Evolutionary conservation across 169 alveolate species (phyloP), one percentile per base, ranked within the genome.

Genomic region (Plasmodium gallinaceum): DNA sequence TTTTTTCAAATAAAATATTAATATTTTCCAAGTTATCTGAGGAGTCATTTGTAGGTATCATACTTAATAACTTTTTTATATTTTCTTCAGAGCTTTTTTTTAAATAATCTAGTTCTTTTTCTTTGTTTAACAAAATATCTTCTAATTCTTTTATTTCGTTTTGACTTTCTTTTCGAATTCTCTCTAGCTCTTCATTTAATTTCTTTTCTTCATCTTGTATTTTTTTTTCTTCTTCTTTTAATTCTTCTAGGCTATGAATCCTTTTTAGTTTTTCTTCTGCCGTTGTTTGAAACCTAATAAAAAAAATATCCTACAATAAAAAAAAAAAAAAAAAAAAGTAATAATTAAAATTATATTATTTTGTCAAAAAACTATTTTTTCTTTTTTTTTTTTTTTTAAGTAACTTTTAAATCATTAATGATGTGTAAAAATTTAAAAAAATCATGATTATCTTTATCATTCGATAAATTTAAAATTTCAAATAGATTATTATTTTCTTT

Each of bases 141-240:
- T 80, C 73, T 39, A 80, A 39, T 0, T 68, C 72, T 66, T 65
- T 66, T 24, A 80, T 4, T 37, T 80, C 90, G 4, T 80, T 60
- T 9, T 80, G 73, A 80, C 83, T 80, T 68, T 66, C 42, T 12
- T 54, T 65, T 70, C 90, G 7, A 66, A 80, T 71, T 7, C 26
- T 54, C 32, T 80, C 90, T 66, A 80, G 43, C n/a, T 80, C 90
- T 2, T 80, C 58, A 45, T 80, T 80, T 80, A 80, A 70, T 57
- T 69, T n/a, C 9, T 80, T 80, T 51, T 80, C 90, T 65, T 80
- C 80, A n/a, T 65, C 69, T 80, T 68, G 83, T 12, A 69, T 66
- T 8, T 66, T 80, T 16, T 66, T 39, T 66, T 80, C 90, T 64
- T 80, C 90, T 14, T 80, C 80, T 58, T 80, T 65, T 80, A 80